A percentile compares a stretch with the other conserved stretches of the same genome.
These are phyloP conservation scores for Antarctomyces pellizariae DNA, from an alignment of 495 filamentous ascomycete genomes.

Conservation along the genomic window DNA sequence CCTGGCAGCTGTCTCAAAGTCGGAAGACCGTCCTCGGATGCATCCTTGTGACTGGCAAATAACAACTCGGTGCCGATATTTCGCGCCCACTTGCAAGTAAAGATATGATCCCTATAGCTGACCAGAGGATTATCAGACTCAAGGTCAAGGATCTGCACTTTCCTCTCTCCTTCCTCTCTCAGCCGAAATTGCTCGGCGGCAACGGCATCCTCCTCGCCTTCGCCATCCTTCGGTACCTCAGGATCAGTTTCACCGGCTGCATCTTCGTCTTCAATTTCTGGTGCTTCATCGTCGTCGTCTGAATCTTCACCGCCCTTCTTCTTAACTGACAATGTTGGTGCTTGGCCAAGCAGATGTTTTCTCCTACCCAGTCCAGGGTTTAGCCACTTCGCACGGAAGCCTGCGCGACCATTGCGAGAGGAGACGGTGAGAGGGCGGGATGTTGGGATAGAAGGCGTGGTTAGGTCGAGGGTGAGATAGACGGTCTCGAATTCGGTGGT, in stretches of 20 bases:
- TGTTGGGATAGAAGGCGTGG: slow-evolving; percentile 22
- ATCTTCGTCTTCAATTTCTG: slow-evolving; percentile 6
- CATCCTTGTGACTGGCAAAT: slow-evolving; percentile 33
- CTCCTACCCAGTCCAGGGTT: slow-evolving; percentile 7
- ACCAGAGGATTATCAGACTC: slow-evolving; percentile 48
- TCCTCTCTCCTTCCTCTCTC: slow-evolving; percentile 13
- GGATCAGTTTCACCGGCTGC: slow-evolving; percentile 5
- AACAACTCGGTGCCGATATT: slow-evolving; percentile 64
- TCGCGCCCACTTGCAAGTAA: slow-evolving; percentile 51
- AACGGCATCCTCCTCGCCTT: slow-evolving; percentile 13
- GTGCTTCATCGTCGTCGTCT: slow-evolving; percentile 1
- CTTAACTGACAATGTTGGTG: not conserved
- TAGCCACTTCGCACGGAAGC: slow-evolving; percentile 11
- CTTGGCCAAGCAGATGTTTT: slow-evolving; percentile 7
- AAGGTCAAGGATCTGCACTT: slow-evolving; percentile 61
- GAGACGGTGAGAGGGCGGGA: slow-evolving; percentile 1
- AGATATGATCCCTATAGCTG: slow-evolving; percentile 48
- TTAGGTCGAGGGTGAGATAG: slow-evolving; percentile 31
- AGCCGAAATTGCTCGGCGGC: no score
- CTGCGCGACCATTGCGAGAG: not conserved
- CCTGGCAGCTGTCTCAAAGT: slow-evolving; percentile 19
- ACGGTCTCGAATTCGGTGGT: slow-evolving; percentile 32
- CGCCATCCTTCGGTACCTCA: slow-evolving; percentile 11
- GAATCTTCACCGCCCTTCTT: slow-evolving; percentile 2
- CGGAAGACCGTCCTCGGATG: slow-evolving; percentile 15